A percentile compares a stretch with the other conserved stretches of the same genome.
These are phyloP conservation scores for Rhizophagus sp. DNA, from an alignment of 192 early-diverging fungal species.

Conservation along the genomic window DNA sequence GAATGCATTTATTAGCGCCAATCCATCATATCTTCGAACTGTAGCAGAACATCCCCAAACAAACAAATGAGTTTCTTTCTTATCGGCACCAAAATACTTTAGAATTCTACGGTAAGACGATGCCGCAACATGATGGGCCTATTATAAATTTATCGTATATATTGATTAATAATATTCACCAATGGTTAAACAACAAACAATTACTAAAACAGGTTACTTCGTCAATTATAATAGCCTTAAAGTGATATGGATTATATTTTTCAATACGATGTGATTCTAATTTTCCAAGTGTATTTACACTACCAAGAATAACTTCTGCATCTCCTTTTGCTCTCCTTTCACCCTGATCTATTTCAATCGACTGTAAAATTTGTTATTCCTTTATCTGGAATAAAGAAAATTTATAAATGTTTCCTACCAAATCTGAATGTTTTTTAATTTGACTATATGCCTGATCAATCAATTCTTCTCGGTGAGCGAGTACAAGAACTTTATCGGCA, in stretches of 20 bases:
- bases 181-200: background rate
- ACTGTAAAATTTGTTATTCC: slow-evolving; percentile 31
- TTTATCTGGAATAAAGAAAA: background rate
- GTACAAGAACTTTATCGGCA: slow-evolving; percentile 77
- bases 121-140: slow-evolving; percentile 93
- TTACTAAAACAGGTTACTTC: slow-evolving; percentile 47
- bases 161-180: background rate
- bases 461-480: slow-evolving; percentile 91
- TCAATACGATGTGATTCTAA: slow-evolving; percentile 46
- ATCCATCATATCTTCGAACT: slow-evolving; percentile 79
- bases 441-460: slow-evolving; percentile 76
- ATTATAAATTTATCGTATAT: background rate
- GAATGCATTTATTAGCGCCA: slow-evolving; percentile 66
- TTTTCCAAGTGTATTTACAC: slow-evolving; percentile 74
- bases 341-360: slow-evolving; percentile 72
- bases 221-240: slow-evolving; percentile 90
- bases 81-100: slow-evolving; percentile 61
- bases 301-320: slow-evolving; percentile 76
- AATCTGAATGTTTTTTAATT: slow-evolving; percentile 56
- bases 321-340: slow-evolving; percentile 51
- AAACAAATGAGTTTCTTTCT: slow-evolving; percentile 54
- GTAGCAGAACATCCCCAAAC: slow-evolving; percentile 97
- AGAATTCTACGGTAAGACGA: slow-evolving; percentile 71
- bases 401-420: slow-evolving; percentile 42
- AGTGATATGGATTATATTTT: slow-evolving; percentile 70